Base-by-base conservation (phyloP, 148 eudicot genomes). In the Vaccinium macrocarpon region DNA sequence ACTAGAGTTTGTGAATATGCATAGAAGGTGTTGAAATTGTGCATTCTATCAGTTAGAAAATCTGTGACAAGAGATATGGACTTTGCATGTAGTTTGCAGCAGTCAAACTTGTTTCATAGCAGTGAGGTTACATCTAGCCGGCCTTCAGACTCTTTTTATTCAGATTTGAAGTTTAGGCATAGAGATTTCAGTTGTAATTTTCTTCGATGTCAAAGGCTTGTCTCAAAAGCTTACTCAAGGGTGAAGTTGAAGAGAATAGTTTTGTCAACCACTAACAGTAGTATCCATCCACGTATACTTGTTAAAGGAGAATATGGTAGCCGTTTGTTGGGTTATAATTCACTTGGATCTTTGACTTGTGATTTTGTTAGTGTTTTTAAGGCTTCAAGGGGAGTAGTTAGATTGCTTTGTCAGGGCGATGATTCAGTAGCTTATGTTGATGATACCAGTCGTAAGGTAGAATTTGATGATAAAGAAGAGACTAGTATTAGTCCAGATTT, bases 361-460 rank as follows among this genome's bases (percentile, higher is more conserved):
- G 74, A 85, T 84, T 61, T 29, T 55, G 71, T 68, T 14, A 80
- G 55, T 78, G 82, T 64, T 73, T 57, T 49, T 42, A 89, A 84
- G 75, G 57, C 78, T 55, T 70, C 84, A 76, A 88, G 85, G 82
- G 80, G 87, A 57, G 80, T 84, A 52, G 84, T 85, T 74, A 79
- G 85, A 70, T 87, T 81, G 55, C 84, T 64, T 81, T 94, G 95
- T 88, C 95, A 92, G 85, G 92, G 94, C 29, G 92, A 85, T 85
- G 97, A 97, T 83, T 91, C 97, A 42, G 78, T 90, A 51, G 92
- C 92, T 70, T 93, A 83, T 88, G 42, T 97, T 21, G 91, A 90
- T 86, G 98, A 90, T 38, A 90, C 84, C 86, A 93, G 87, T 66
- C 80, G 88, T 84, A 91, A 87, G 88, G 88, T 84, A 18, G 94